Conservation (phyloP, 352 stramenopile species). For the Salisapilia sapeloensis region DNA sequence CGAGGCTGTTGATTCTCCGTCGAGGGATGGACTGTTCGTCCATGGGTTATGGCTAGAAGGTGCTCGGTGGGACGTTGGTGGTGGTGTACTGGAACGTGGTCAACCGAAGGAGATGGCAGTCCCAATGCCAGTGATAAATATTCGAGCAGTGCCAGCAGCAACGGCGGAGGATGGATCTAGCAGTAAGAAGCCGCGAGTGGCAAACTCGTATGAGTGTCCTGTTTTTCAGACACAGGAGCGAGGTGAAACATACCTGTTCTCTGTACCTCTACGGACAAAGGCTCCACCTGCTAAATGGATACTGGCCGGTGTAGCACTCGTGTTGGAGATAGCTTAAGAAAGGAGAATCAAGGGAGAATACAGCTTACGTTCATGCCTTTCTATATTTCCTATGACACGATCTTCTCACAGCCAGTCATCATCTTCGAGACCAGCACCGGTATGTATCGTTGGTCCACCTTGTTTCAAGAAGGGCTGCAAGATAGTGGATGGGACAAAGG, state of each 20-base stretch:
- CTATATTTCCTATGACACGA: no score
- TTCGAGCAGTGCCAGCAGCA: slow-evolving; percentile 35
- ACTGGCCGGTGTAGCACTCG: slow-evolving; percentile 74
- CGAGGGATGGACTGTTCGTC: slow-evolving; percentile 83
- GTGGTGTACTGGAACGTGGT: slow-evolving; percentile 63
- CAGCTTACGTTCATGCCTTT: no score
- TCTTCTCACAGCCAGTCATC: no score
- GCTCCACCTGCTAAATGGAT: slow-evolving; percentile 79
- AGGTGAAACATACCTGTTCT: slow-evolving; percentile 81
- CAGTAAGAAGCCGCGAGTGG: slow-evolving; percentile 1
- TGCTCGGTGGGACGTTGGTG: slow-evolving; percentile 72
- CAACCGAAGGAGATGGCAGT: slow-evolving; percentile 85
- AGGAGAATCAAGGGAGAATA: no score
- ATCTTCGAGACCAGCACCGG: no score
- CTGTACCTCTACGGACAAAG: slow-evolving; percentile 77
- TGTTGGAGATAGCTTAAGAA: slow-evolving; percentile 79
- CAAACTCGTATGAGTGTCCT: slow-evolving; percentile 65
- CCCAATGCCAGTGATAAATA: slow-evolving; percentile 84
- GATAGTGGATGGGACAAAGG: slow-evolving; percentile 36
- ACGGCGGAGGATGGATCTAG: slow-evolving; percentile 14
- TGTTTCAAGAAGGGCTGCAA: no score
- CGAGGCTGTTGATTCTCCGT: slow-evolving; percentile 56
- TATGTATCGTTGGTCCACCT: no score
- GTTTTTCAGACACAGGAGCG: slow-evolving; percentile 86
- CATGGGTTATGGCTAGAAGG: slow-evolving; percentile 83